Evolutionary conservation across 1,284 basidiomycete genomes (phyloP).

Genomic region (Crucibulum parvulum): DNA sequence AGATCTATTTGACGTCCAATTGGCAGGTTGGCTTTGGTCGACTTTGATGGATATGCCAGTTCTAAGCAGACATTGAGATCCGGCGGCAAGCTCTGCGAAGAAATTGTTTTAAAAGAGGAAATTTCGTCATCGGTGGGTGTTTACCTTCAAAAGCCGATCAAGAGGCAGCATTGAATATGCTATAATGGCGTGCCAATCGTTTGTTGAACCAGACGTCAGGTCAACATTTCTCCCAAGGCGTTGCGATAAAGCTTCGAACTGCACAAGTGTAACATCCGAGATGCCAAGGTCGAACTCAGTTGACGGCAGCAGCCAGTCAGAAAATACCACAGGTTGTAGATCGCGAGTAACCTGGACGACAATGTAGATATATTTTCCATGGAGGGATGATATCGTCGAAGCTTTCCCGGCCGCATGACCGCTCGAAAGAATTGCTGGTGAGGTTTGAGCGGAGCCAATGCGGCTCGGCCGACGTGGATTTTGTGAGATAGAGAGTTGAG

Average conservation of each 20-base stretch:
- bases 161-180: slow-evolving; percentile 73
- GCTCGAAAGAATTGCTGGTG: slow-evolving; percentile 64
- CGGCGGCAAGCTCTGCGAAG: slow-evolving; percentile 69
- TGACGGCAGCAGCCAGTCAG: slow-evolving; percentile 77
- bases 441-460: slow-evolving; percentile 66
- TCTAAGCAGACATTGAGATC: slow-evolving; percentile 84
- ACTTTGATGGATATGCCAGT: slow-evolving; percentile 70
- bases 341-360: slow-evolving; percentile 94
- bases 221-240: slow-evolving; percentile 53
- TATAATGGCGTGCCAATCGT: slow-evolving; percentile 66
- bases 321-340: slow-evolving; percentile 84
- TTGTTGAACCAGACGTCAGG: slow-evolving; percentile 16
- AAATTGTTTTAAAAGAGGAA: slow-evolving; percentile 7
- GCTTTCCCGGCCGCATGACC: slow-evolving; percentile 54
- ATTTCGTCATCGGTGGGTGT: slow-evolving; percentile 1
- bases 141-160: slow-evolving; percentile 74
- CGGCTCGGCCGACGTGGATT: slow-evolving; percentile 47
- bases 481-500: slow-evolving; percentile 39
- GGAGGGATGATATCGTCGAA: slow-evolving; percentile 86
- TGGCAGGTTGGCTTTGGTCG: slow-evolving; percentile 47
- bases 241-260: slow-evolving; percentile 77
- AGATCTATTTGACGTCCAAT: slow-evolving; percentile 67
- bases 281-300: slow-evolving; percentile 82
- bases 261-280: slow-evolving; percentile 81
- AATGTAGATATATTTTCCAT: slow-evolving; percentile 87